Evolutionary conservation across 345 rosid species (phyloP).

Genomic region (rapeseed (Brassica napus)): DNA sequence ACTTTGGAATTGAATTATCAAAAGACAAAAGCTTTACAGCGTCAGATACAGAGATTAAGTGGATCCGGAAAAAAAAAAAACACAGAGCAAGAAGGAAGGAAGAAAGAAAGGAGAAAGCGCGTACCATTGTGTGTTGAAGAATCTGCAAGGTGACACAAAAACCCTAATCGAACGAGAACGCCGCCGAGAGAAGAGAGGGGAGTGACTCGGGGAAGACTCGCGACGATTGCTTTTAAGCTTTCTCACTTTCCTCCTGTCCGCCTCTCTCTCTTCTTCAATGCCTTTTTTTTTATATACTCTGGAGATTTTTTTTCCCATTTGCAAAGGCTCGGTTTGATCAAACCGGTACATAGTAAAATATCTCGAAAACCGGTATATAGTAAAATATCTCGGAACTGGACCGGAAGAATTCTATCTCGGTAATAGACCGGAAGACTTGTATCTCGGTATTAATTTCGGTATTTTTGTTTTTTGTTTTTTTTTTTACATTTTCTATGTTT

Average conservation of each 20-base stretch:
- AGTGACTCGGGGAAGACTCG: constrained; percentile 24
- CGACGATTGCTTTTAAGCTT: constrained; percentile 28
- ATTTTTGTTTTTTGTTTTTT: no score
- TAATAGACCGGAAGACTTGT: no score
- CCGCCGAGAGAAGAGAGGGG: constrained; percentile 28
- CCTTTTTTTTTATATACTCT: not conserved
- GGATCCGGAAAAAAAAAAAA: constrained; percentile 6
- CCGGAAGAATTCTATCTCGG: not conserved
- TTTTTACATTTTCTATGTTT: no score
- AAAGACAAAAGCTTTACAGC: not conserved
- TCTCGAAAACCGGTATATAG: no score
- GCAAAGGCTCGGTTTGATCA: not conserved
- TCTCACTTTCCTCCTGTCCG: constrained; percentile 26
- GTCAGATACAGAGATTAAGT: not conserved
- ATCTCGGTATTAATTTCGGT: no score
- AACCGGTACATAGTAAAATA: no score
- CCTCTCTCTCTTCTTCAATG: constrained; percentile 31
- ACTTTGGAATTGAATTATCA: not conserved
- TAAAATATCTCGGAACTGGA: not conserved
- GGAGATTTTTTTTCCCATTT: not conserved
- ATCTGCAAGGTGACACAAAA: not conserved
- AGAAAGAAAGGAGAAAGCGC: constrained; percentile 22
- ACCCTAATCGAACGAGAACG: constrained; percentile 22
- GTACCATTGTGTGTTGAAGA: constrained; percentile 34
- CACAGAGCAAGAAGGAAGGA: not conserved